Conservation (phyloP, 2,329 filamentous ascomycete species). For the Thelonectria discophora region DNA sequence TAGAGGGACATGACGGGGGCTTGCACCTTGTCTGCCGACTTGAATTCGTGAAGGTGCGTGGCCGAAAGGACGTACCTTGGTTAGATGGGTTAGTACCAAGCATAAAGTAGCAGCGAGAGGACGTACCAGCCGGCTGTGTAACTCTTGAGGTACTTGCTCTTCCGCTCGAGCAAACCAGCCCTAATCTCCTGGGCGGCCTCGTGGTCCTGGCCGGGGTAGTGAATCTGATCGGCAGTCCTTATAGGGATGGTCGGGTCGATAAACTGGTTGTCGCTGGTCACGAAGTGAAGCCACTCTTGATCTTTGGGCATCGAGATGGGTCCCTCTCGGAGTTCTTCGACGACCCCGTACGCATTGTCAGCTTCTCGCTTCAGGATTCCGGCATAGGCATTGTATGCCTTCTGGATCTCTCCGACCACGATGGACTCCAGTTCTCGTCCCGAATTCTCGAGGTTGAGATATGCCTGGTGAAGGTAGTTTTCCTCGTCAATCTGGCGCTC, state of each 20-base stretch:
- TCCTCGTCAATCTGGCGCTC: conserved; percentile 96
- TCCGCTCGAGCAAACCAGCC: conserved; percentile 91
- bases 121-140: conserved; percentile 93
- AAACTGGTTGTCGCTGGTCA: conserved; percentile 83
- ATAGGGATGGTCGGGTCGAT: conserved; percentile 85
- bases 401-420: conserved; percentile 96
- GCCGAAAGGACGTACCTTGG: conserved; percentile 92
- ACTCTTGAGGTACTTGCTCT: conserved; percentile 98
- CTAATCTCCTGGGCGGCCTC: conserved; percentile 84
- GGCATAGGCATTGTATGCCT: conserved; percentile 94
- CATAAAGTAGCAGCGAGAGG: neutral
- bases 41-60: conserved; percentile 98
- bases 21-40: conserved; percentile 92
- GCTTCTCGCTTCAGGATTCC: conserved; percentile 92
- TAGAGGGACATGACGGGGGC: conserved; percentile 96
- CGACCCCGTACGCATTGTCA: conserved; percentile 78
- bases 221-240: conserved; percentile 80
- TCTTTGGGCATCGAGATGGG: conserved; percentile 95
- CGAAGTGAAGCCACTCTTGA: conserved; percentile 86
- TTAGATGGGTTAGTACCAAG: conserved; percentile 15
- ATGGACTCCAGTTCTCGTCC: conserved; percentile 96
- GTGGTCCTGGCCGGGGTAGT: conserved; percentile 91
- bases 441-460: conserved; percentile 92
- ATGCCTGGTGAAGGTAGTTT: conserved; percentile 96
- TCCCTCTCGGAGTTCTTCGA: conserved; percentile 83